Evolutionary conservation across 176 grass and related monocot species (phyloP).

Genomic region (Poa annua): DNA sequence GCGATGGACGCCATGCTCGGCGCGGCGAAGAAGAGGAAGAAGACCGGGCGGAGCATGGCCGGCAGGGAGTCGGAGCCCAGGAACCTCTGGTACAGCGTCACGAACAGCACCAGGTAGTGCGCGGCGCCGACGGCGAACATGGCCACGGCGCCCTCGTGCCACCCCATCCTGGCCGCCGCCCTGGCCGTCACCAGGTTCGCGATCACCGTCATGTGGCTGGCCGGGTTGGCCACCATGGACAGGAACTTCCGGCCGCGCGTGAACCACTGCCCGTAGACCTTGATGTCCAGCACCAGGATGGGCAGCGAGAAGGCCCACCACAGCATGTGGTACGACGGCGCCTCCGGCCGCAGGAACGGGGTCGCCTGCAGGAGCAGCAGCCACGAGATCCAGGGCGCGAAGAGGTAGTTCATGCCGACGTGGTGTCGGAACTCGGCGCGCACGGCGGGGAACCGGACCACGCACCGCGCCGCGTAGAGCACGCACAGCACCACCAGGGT

Average conservation of each 20-base stretch:
- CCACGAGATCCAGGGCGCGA: slow-evolving; percentile 96
- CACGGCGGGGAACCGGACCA: slow-evolving; percentile 61
- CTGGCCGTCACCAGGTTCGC: slow-evolving; percentile 75
- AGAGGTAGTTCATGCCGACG: slow-evolving; percentile 95
- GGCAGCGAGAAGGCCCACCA: slow-evolving; percentile 77
- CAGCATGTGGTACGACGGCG: slow-evolving; percentile 54
- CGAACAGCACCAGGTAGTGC: slow-evolving; percentile 93
- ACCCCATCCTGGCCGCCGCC: slow-evolving; percentile 75
- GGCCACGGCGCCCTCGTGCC: slow-evolving; percentile 75
- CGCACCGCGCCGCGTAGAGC: slow-evolving; percentile 67
- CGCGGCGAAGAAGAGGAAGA: slow-evolving; percentile 94
- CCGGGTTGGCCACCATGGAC: slow-evolving; percentile 91
- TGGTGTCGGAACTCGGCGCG: slow-evolving; percentile 88
- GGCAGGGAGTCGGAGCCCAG: slow-evolving; percentile 77
- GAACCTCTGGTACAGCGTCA: slow-evolving; percentile 86
- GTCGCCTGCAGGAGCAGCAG: slow-evolving; percentile 78
- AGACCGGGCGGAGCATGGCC: slow-evolving; percentile 75
- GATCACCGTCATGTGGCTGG: slow-evolving; percentile 91
- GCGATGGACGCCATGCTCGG: slow-evolving; percentile 87
- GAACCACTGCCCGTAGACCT: slow-evolving; percentile 97
- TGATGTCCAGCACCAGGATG: slow-evolving; percentile 79
- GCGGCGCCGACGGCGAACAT: slow-evolving; percentile 80
- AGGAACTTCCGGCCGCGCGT: slow-evolving; percentile 75
- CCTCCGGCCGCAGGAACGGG: slow-evolving; percentile 53
- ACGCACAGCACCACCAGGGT: slow-evolving; percentile 61